Evolutionary conservation across 768 basidiomycete genomes (phyloP), one percentile per base, ranked within the genome.

Genomic region (Kwoniella europaea): DNA sequence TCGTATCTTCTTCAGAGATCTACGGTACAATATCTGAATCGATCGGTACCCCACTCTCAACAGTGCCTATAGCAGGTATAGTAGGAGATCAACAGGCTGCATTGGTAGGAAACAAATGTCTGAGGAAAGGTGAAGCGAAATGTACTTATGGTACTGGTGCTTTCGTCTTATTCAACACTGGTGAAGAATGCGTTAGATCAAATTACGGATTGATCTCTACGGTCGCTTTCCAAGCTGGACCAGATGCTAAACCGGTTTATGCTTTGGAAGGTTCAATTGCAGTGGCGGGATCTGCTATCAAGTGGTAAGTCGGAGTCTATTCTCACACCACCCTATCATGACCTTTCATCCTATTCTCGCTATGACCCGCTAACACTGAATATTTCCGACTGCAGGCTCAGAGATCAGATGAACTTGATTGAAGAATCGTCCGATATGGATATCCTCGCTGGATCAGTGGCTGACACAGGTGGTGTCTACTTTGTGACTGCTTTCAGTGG

Each of bases 71-170:
- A 64, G 94, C 90, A 46, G 96, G 96, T 22, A 88, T 98, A 58
- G 90, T 96, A 9, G 97, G 97, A n/a, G 97, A 99, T 82, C 97
- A 99, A 85, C 97, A 99, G 83, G 97, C 92, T 5, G 96, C 96
- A 24, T 86, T 99, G 24, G 89, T 98, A 62, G 97, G 96, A 0
- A 98, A 99, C 86, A 98, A 97, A 83, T 98, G 97, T 80, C 83
- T 99, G 65, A 86, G 80, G n/a, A 87, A 88, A 74, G 96, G 96
- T 18, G 92, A 98, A 82, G 96, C 95, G 2, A 99, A 99, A 85
- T 97, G 94, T 84, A 99, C 97, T 4, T 99, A 96, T 77, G 96
- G 96, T 27, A 98, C 96, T 1, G 96, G 97, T 41, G 94, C 94
- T 46, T 99, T 99, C 86, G 86, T 98, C 74, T 85, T 99, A 35